Conservation (phyloP, 495 filamentous ascomycete species). For the Neurospora discreta region DNA sequence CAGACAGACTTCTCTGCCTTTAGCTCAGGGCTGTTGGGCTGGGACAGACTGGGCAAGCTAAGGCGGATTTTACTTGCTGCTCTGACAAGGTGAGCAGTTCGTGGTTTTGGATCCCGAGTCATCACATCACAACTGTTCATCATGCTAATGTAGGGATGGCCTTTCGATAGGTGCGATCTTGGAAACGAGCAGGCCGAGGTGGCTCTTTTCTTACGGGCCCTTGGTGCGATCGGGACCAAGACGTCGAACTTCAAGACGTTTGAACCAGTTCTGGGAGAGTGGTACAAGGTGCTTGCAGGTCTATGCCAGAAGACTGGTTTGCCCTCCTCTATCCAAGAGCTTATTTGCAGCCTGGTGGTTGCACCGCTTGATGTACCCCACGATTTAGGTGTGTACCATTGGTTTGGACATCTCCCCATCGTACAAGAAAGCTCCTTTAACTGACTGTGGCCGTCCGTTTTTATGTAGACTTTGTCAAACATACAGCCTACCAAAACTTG, state of each 20-base stretch:
- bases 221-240: conserved; percentile 4
- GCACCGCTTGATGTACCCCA: conserved; percentile 9
- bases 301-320: conserved; percentile 11
- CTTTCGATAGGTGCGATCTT: conserved; percentile 5
- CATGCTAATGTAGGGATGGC: neutral
- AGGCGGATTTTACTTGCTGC: conserved; percentile 22
- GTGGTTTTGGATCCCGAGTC: neutral
- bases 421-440: neutral
- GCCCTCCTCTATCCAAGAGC: neutral
- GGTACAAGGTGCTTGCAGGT: conserved; percentile 14
- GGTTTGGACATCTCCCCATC: neutral
- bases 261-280: conserved; percentile 6
- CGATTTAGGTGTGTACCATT: conserved; percentile 9
- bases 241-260: conserved; percentile 6
- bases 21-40: conserved; percentile 4
- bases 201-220: conserved; percentile 6
- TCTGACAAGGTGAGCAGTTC: conserved; percentile 17
- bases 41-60: conserved; percentile 21
- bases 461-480: conserved; percentile 4
- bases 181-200: neutral
- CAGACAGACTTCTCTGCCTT: conserved; percentile 20
- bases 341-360: conserved; percentile 8
- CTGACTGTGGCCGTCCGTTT: neutral
- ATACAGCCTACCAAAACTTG: conserved; percentile 25
- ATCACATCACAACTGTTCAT: neutral